These are phyloP conservation scores for Malassezia furfur DNA, from an alignment of 1,284 basidiomycete genomes.

Conservation along the genomic window DNA sequence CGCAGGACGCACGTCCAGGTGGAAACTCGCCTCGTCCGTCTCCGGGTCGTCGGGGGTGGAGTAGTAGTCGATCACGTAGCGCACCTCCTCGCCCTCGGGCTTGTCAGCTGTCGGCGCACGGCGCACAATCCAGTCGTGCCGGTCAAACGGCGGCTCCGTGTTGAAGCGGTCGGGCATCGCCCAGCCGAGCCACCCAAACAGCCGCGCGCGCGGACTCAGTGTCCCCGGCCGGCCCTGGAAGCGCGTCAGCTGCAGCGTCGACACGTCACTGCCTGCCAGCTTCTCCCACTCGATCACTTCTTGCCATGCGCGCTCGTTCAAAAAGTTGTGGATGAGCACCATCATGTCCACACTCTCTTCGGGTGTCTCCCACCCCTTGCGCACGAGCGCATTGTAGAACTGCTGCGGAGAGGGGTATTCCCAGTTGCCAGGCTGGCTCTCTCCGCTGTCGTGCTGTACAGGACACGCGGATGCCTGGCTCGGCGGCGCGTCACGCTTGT, in stretches of 20 bases:
- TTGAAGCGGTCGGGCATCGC: constrained; percentile 81
- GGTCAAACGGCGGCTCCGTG: constrained; percentile 84
- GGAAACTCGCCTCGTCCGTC: constrained; percentile 35
- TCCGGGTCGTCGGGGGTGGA: constrained; percentile 30
- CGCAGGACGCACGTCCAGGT: constrained; percentile 39
- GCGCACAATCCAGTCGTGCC: constrained; percentile 95
- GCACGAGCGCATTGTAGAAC: constrained; percentile 91
- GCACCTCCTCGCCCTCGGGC: constrained; percentile 28
- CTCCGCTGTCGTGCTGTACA: constrained; percentile 41
- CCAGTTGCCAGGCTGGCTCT: constrained; percentile 56
- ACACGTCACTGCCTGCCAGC: constrained; percentile 29
- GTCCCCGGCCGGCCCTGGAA: constrained; percentile 88
- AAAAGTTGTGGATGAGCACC: constrained; percentile 95
- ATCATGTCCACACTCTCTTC: constrained; percentile 93
- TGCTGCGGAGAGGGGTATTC: constrained; percentile 98
- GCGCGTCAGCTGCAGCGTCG: constrained; percentile 59
- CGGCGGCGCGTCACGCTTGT: constrained; percentile 5
- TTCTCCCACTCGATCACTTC: constrained; percentile 90
- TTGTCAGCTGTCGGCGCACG: constrained; percentile 50
- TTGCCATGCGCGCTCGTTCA: constrained; percentile 93
- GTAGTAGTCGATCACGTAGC: constrained; percentile 49
- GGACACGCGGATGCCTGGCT: constrained; percentile 15
- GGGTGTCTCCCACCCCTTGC: constrained; percentile 96
- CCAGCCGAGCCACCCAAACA: constrained; percentile 75
- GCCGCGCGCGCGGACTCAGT: constrained; percentile 66